Evolutionary conservation across 768 basidiomycete species (phyloP), one percentile per base, ranked within the genome.

Genomic region (Ephemerocybe angulata): DNA sequence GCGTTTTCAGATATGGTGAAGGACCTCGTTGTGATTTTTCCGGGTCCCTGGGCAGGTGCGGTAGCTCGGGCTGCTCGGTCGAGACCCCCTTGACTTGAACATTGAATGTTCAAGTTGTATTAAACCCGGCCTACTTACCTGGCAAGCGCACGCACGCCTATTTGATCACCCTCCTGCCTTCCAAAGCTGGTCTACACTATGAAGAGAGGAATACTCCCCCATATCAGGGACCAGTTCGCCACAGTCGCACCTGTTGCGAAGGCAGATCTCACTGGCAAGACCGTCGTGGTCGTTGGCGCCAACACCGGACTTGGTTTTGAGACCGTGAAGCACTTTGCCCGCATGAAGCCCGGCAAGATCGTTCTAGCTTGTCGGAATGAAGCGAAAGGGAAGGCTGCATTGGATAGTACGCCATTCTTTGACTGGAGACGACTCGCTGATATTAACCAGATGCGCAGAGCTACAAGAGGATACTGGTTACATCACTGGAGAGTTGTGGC

Each of bases 261-360:
- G 3, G 67, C 61, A 0, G 72, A 78, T 53, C 66, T 82, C 19
- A 59, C 63, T 11, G 76, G 74, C 3, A 78, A 77, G 60, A 78
- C 77, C 8, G 70, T 82, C 27, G 50, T 82, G n/a, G 71, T 84
- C 33, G 70, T 75, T 30, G 72, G 72, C 13, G 77, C 81, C 6
- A 84, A 85, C 58, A 70, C 70, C 22, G 83, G 79, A 3, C 54
- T 80, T 4, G 79, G 79, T 2, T 69, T 76, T 31, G 77, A 80
- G 57, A 72, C 77, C 2, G 63, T 73, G 6, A 74, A 71, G 58
- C 76, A 78, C 52, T 74, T 80, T 47, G 76, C 76, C 0, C 35
- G 53, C 1, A 77, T 79, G 77, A 70, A 71, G 46, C 70, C 77
- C 15, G 70, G 57, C 4, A 63, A 64, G 37, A 60, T 76, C 7